Conservation (phyloP, 805 yeast species). For the Candida quercuum region DNA sequence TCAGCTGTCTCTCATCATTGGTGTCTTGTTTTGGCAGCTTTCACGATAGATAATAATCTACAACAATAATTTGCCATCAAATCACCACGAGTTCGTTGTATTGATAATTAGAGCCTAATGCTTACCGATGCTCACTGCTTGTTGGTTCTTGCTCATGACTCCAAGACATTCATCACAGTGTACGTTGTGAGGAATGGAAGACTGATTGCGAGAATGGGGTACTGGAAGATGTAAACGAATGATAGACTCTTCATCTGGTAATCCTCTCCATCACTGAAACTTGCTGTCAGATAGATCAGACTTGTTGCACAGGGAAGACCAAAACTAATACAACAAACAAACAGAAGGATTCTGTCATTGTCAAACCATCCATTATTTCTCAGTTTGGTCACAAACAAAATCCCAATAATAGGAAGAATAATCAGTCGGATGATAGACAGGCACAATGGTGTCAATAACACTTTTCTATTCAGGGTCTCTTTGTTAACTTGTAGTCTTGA, state of each 20-base stretch:
- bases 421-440: constrained; percentile 55
- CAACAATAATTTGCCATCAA: too few species aligned
- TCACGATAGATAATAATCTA: too few species aligned
- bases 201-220: constrained; percentile 57
- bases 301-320: constrained; percentile 85
- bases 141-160: too few species aligned
- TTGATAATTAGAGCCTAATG: too few species aligned
- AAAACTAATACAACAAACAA: constrained; percentile 68
- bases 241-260: constrained; percentile 76
- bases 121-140: too few species aligned
- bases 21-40: too few species aligned
- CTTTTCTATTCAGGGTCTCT: constrained; percentile 43
- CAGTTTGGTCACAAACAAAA: constrained; percentile 55
- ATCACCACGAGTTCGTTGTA: too few species aligned
- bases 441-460: constrained; percentile 53
- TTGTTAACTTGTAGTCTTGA: constrained; percentile 57
- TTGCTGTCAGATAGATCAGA: constrained; percentile 77
- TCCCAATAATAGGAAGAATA: constrained; percentile 76
- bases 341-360: constrained; percentile 46
- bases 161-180: constrained; percentile 1
- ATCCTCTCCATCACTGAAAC: constrained; percentile 45
- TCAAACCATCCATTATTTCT: constrained; percentile 59
- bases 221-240: constrained; percentile 64
- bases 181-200: constrained; percentile 50
- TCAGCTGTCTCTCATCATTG: too few species aligned